Evolutionary conservation across 2,329 filamentous ascomycete genomes (phyloP), one percentile per base, ranked within the genome.

Genomic region (Colletotrichum eleusines): DNA sequence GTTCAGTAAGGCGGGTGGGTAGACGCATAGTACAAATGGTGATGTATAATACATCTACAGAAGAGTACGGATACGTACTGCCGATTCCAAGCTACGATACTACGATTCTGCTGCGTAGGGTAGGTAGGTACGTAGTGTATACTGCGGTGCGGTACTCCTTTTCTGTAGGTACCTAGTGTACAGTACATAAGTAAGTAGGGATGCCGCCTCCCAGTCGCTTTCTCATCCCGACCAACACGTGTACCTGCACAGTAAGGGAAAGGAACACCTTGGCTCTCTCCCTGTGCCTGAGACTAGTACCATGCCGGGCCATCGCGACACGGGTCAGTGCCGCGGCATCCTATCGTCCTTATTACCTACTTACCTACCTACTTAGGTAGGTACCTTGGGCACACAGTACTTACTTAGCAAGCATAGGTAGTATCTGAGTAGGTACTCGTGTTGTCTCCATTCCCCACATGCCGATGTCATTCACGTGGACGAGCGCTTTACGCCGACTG

Each of bases 221-320:
- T 46, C 57, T 42, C 57, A 46, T 60, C 57, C 57, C 18, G 57
- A 60, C 40, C 57, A 60, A 60, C 57, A 60, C 57, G 40, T 46
- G 40, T 46, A 31, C 40, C 55, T n/a, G 26, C 38, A 20, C 38
- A 28, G 55, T 9, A n/a, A n/a, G 14, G 23, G 26, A 48, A n/a
- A 31, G 26, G 28, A 53, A 53, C 50, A 53, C 50, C 26, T 53
- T 53, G 28, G 8, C 18, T 54, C 33, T 33, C 48, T 12, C 9
- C 18, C 18, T 4, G 26, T 53, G 50, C 50, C 50, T 53, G 50
- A 53, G 50, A 28, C 28, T 53, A n/a, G 28, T n/a, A 5, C 3
- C 12, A 28, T 31, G 26, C n/a, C 28, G 7, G 16, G 50, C 20
- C 28, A n/a, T 54, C 18, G 9, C 50, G 31, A 20, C 16, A 51